These are phyloP conservation scores for Plectosphaerella sp. DNA, from an alignment of 2,329 filamentous ascomycete genomes.

Conservation along the genomic window DNA sequence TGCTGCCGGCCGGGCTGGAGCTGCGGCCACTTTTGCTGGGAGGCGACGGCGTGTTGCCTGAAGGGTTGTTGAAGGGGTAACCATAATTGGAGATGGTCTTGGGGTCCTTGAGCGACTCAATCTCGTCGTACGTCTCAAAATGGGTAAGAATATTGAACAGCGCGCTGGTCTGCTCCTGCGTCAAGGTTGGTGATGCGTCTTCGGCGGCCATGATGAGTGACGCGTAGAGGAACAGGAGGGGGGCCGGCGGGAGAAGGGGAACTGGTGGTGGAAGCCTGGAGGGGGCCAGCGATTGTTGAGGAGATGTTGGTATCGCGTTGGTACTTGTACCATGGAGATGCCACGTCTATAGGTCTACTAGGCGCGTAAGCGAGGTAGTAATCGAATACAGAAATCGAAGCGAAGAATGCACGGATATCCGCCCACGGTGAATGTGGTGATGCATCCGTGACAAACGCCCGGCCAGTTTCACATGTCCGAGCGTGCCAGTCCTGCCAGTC, in stretches of 20 bases:
- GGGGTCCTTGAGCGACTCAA: conserved; percentile 65
- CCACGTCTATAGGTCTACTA: too few species aligned
- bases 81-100: conserved; percentile 64
- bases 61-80: conserved; percentile 51
- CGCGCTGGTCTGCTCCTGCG: conserved; percentile 40
- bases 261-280: background rate
- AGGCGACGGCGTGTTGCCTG: background rate
- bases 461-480: background rate
- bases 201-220: conserved; percentile 2
- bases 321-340: background rate
- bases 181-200: conserved; percentile 15
- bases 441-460: background rate
- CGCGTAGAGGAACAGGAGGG: background rate
- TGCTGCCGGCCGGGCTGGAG: background rate
- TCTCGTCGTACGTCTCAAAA: conserved; percentile 60
- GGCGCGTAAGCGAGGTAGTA: too few species aligned
- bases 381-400: background rate
- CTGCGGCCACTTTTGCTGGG: background rate
- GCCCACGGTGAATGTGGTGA: background rate
- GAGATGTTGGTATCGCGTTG: background rate
- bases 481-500: background rate
- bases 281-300: background rate
- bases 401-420: background rate
- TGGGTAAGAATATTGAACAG: conserved; percentile 59
- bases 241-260: background rate